Conservation (phyloP, 805 yeast species). For the Monosporozyma servazzii region DNA sequence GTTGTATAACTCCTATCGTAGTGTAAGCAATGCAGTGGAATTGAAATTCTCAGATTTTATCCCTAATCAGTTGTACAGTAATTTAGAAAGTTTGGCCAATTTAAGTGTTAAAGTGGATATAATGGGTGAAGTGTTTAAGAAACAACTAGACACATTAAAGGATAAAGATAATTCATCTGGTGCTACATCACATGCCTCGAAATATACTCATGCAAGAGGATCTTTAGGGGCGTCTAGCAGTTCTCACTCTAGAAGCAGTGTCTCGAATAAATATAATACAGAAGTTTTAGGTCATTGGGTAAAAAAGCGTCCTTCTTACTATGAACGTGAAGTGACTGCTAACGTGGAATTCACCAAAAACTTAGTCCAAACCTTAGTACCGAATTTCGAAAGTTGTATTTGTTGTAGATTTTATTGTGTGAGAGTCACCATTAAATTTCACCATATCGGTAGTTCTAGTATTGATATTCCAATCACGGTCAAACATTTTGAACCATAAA, state of each 20-base stretch:
- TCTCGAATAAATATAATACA: constrained; percentile 16
- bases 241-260: neutral
- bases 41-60: constrained; percentile 24
- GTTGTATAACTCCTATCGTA: constrained; percentile 17
- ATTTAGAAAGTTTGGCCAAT: constrained; percentile 26
- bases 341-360: constrained; percentile 22
- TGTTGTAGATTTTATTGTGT: constrained; percentile 39
- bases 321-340: constrained; percentile 24
- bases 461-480: neutral
- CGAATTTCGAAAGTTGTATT: constrained; percentile 40
- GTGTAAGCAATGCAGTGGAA: constrained; percentile 8
- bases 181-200: neutral
- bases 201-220: neutral
- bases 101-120: constrained; percentile 12
- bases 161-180: constrained; percentile 2
- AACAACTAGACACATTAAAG: constrained; percentile 20
- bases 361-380: constrained; percentile 34
- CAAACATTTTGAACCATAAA: neutral
- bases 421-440: constrained; percentile 32
- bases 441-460: constrained; percentile 8
- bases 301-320: constrained; percentile 24
- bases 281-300: constrained; percentile 20
- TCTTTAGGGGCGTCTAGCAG: neutral
- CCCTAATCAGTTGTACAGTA: constrained; percentile 18
- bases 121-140: constrained; percentile 20